Percentiles rank a stretch among this genome's conserved stretches.
phyloP scores from a whole-genome alignment of 148 eudicot species.

The Fagopyrum tataricum region DNA sequence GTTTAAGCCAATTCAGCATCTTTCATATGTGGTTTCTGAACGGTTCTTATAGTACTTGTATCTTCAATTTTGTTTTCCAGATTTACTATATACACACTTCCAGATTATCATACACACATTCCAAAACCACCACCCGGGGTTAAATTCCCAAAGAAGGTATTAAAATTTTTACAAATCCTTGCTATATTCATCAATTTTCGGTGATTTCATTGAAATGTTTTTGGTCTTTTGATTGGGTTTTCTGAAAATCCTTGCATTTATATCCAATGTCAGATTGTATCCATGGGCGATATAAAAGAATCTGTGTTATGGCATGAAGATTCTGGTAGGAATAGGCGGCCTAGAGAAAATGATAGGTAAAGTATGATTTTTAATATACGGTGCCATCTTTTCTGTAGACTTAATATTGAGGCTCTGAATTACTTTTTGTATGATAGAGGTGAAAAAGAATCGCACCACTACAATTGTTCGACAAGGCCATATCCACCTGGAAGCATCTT shows the following conservation, averaged over 20 bases:
- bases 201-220: neutral
- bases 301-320: slow-evolving; percentile 87
- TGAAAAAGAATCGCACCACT: neutral
- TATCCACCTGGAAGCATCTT: slow-evolving; percentile 49
- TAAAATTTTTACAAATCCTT: neutral
- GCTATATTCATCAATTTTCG: neutral
- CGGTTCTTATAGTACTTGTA: neutral
- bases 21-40: neutral
- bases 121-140: slow-evolving; percentile 74
- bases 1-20: slow-evolving; percentile 12
- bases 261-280: slow-evolving; percentile 41
- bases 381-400: neutral
- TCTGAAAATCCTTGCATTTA: neutral
- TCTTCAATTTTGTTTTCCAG: slow-evolving; percentile 28
- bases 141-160: slow-evolving; percentile 62
- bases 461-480: slow-evolving; percentile 27
- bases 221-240: neutral
- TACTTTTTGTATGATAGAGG: neutral
- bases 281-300: slow-evolving; percentile 52
- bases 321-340: slow-evolving; percentile 15
- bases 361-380: neutral
- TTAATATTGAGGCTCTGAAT: neutral
- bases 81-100: slow-evolving; percentile 82
- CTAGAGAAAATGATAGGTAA: slow-evolving; percentile 37
- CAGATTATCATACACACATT: slow-evolving; percentile 75